Base-by-base conservation (phyloP, 2,329 filamentous ascomycete species). In the Alternaria brassicae region DNA sequence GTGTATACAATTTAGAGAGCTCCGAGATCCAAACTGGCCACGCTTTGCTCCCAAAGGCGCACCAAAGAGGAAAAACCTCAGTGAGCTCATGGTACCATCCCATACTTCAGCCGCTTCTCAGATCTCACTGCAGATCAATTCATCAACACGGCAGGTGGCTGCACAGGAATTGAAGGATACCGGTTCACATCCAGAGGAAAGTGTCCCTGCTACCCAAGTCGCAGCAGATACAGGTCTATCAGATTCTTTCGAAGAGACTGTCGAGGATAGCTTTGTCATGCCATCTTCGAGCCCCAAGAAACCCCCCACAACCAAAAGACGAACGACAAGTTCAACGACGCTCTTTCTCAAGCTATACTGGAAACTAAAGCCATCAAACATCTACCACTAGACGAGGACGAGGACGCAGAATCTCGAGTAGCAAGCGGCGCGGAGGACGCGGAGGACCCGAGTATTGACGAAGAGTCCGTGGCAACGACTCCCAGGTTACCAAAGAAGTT, bases 281-380 rank as follows among this genome's bases (percentile, higher is more conserved):
- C 54, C 63, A 4, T 57, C 61, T 25, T 54, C 61, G 25, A 60
- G 61, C 39, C 32, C 45, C 13, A 44, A 10, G 17, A 51, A 67
- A 36, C 17, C 8, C 5, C 5, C 12, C 7, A 28, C 36, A 40
- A n/a, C 25, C 44, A 21, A 47, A 47, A 50, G 3, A 12, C 3
- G 13, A n/a, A 37, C 36, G 52, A 60, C 23, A 42, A 44, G n/a
- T 62, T 67, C 58, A 55, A 67, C 8, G 88, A 91, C 66, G 86
- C 85, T 27, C 79, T 94, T 8, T 85, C 89, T 30, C 79, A 85
- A 34, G 85, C 86, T 53, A 92, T 95, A 58, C 78, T 84, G 30
- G 82, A 89, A 68, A 82, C 88, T 45, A 86, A 85, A 67, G 81
- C 85, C 55, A 83, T 86, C 30, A 84, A 85, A 58, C 80, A 89